Conservation (phyloP, 306 rosid species). For the Elaeagnus macrophylla region DNA sequence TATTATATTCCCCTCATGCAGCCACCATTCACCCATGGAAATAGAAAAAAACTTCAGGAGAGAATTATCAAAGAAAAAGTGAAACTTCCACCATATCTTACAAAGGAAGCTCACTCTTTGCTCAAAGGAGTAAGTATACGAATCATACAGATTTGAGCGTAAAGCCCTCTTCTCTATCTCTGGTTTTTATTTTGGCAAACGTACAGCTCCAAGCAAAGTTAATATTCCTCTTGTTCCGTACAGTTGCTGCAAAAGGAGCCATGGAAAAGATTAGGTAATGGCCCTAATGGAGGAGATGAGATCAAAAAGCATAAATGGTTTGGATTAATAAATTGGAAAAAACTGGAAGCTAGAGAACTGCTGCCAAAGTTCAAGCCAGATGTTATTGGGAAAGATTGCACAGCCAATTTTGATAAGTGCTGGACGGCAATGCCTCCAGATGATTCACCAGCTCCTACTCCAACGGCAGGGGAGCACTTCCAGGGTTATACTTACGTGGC, state of each 20-base stretch:
- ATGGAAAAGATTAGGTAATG: slow-evolving; percentile 60
- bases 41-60: slow-evolving; percentile 93
- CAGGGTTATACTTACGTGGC: slow-evolving; percentile 79
- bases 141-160: not conserved
- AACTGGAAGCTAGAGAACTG: slow-evolving; percentile 77
- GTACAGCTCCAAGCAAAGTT: not conserved
- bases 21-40: slow-evolving; percentile 75
- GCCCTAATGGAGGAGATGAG: slow-evolving; percentile 70
- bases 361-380: slow-evolving; percentile 81
- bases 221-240: slow-evolving; percentile 9
- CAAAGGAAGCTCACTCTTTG: slow-evolving; percentile 76
- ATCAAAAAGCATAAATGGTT: slow-evolving; percentile 82
- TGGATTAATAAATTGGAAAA: slow-evolving; percentile 72
- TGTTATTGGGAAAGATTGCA: slow-evolving; percentile 74
- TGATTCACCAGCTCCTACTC: slow-evolving; percentile 92
- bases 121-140: slow-evolving; percentile 77
- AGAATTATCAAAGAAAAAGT: slow-evolving; percentile 79
- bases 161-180: not conserved
- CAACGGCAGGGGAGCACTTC: slow-evolving; percentile 74
- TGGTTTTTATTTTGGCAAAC: not conserved
- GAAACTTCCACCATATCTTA: slow-evolving; percentile 73
- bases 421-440: slow-evolving; percentile 83
- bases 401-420: slow-evolving; percentile 78
- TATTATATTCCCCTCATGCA: slow-evolving; percentile 29
- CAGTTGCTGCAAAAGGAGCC: slow-evolving; percentile 94